Evolutionary conservation across 148 eudicot species (phyloP), one percentile per base, ranked within the genome.

Genomic region (Cornus suecica): DNA sequence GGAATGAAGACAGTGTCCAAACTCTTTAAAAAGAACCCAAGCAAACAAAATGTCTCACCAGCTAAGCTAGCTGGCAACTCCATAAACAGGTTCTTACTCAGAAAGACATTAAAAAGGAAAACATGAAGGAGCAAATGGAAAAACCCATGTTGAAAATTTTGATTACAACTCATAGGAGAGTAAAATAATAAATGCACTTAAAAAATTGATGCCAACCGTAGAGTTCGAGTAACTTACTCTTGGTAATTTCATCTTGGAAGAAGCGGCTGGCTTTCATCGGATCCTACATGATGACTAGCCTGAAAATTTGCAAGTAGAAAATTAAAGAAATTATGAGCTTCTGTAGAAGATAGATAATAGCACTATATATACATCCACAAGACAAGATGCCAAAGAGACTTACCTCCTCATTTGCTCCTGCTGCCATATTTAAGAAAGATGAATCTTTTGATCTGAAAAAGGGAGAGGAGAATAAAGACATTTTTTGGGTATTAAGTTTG

Each of bases 321-420:
- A 48, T 29, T 23, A 67, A 45, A 7, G 32, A 63, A 28, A 28
- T 8, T 34, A 20, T 14, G 34, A 52, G 54, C 15, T 34, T 23
- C 13, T 69, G 18, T 2, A 16, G 41, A 64, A 42, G 18, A 6
- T 2, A 66, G 26, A 56, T 9, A 62, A 30, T 22, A 65, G 72
- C 24, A 26, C 31, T 13, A 18, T 54, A 15, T 65, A 34, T 52
- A 28, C 41, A 64, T 56, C 37, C n/a, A 24, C 3, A 76, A 31
- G 51, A 27, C 26, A 66, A 28, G 70, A 2, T 1, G 14, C 6
- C 10, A 9, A 56, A 61, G 51, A 81, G 34, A 24, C 74, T 71
- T 70, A 94, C 98, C 96, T 91, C 98, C 74, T 89, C 97, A 84
- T 90, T 91, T 72, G 94, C 98, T 87, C 97, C 97, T 31, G 94